A percentile compares a stretch with the other conserved stretches of the same genome.
Conservation (phyloP, 345 rosid species). For the Linum lewisii region DNA sequence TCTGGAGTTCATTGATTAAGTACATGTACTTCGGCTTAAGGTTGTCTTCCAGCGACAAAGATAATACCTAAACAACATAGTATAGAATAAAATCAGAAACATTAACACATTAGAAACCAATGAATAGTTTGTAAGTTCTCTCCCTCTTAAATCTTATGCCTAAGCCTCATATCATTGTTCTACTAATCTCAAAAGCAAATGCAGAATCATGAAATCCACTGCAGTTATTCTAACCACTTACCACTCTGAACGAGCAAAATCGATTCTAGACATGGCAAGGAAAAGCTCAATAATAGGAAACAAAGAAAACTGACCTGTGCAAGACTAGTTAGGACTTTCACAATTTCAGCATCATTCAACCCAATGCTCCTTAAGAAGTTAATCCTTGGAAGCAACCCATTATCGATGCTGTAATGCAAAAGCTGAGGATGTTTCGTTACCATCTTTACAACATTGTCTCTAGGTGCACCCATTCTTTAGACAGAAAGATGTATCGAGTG, state of each 20-base stretch:
- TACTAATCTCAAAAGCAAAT: not conserved
- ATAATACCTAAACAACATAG: conserved; percentile 50
- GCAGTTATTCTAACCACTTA: not conserved
- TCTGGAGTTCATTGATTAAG: conserved; percentile 72
- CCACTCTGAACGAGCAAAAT: conserved; percentile 2
- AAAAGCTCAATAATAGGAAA: not conserved
- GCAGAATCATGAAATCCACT: not conserved
- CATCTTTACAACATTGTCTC: conserved; percentile 84
- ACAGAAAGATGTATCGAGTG: conserved; percentile 74
- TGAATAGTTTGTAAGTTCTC: not conserved
- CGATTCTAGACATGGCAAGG: not conserved
- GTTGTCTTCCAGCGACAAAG: conserved; percentile 85
- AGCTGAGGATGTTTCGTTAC: conserved; percentile 91
- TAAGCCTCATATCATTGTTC: not conserved
- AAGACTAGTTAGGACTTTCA: conserved; percentile 93
- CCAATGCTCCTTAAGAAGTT: conserved; percentile 90
- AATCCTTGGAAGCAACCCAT: conserved; percentile 83
- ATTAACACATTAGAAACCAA: no score
- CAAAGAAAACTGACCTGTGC: conserved; percentile 56
- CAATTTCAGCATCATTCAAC: conserved; percentile 64
- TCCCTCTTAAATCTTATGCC: not conserved
- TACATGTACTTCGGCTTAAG: conserved; percentile 85
- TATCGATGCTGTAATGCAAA: conserved; percentile 89
- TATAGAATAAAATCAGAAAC: conserved; percentile 8
- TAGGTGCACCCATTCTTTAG: conserved; percentile 90